Conservation (phyloP, 2,329 filamentous ascomycete species). For the Colletotrichum sublineola region DNA sequence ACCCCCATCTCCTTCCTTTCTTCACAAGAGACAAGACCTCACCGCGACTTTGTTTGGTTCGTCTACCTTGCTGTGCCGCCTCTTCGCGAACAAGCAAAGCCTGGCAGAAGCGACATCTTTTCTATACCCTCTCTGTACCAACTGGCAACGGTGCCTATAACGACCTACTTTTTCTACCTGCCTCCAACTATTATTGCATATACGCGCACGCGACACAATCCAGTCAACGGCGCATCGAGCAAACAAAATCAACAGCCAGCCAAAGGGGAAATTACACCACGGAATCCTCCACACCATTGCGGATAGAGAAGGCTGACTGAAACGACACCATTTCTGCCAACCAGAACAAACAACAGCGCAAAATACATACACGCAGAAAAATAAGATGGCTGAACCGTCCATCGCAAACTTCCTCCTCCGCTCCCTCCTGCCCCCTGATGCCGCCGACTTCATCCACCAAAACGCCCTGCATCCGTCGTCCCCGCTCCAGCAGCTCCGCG, state of each 20-base stretch:
- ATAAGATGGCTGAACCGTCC: conserved; percentile 51
- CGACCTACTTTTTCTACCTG: too few relatives aligned
- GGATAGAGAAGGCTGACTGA: not conserved
- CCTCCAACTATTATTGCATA: not conserved
- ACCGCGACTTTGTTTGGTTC: not conserved
- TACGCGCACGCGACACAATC: not conserved
- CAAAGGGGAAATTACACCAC: not conserved
- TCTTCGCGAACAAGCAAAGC: not conserved
- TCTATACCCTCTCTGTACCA: not conserved
- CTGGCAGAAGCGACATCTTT: not conserved
- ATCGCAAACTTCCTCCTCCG: conserved; percentile 52
- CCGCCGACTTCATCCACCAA: conserved; percentile 58
- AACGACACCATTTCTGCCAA: not conserved
- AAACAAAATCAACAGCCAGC: not conserved
- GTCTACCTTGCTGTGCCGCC: not conserved
- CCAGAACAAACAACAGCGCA: not conserved
- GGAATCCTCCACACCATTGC: not conserved
- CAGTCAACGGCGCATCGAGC: not conserved
- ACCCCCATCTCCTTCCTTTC: conserved; percentile 16
- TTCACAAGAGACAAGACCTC: conserved; percentile 12
- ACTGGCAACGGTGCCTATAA: not conserved
- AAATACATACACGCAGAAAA: not conserved
- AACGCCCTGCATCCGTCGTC: conserved; percentile 63
- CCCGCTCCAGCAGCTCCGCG: conserved; percentile 58
- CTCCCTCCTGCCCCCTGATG: conserved; percentile 60